These are phyloP conservation scores for Butyriboletus loyo DNA, from an alignment of 768 basidiomycete species.

Conservation along the genomic window DNA sequence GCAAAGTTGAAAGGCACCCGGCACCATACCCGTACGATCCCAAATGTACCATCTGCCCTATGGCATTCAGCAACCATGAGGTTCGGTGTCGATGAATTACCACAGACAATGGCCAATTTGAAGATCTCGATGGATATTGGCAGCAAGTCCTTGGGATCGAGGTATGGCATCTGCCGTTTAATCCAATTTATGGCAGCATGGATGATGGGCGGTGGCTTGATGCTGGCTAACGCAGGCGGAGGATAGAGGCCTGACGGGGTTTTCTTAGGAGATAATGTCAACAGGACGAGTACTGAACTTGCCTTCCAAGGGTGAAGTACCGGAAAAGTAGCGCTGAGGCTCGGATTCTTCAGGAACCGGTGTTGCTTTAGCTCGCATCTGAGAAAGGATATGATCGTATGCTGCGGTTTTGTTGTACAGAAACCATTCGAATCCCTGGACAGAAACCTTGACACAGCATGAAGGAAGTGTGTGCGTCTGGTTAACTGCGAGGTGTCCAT, in stretches of 20 bases:
- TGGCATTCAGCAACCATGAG: slow-evolving; percentile 81
- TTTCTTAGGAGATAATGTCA: neutral
- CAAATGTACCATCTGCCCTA: slow-evolving; percentile 74
- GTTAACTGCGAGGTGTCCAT: slow-evolving; percentile 31
- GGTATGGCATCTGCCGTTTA: slow-evolving; percentile 58
- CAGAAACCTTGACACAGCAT: slow-evolving; percentile 76
- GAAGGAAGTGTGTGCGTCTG: slow-evolving; percentile 42
- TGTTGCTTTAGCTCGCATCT: slow-evolving; percentile 49
- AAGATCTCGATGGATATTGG: slow-evolving; percentile 78
- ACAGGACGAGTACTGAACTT: neutral
- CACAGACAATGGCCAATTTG: slow-evolving; percentile 79
- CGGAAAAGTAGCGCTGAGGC: slow-evolving; percentile 38
- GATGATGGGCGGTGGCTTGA: slow-evolving; percentile 34
- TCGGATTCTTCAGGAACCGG: slow-evolving; percentile 23
- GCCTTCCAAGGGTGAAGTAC: slow-evolving; percentile 42
- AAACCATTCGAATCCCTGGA: slow-evolving; percentile 91
- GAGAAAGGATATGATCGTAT: slow-evolving; percentile 81
- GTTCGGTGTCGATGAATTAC: slow-evolving; percentile 82
- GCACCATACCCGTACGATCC: slow-evolving; percentile 63
- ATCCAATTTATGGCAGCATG: slow-evolving; percentile 49
- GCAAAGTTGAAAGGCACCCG: slow-evolving; percentile 3
- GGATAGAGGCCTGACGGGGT: slow-evolving; percentile 20
- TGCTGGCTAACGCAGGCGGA: slow-evolving; percentile 24
- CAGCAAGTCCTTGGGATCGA: slow-evolving; percentile 81
- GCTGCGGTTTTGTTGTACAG: slow-evolving; percentile 87